Conservation (phyloP, 2,329 filamentous ascomycete genomes). For the Sordariomycetes sp. region DNA sequence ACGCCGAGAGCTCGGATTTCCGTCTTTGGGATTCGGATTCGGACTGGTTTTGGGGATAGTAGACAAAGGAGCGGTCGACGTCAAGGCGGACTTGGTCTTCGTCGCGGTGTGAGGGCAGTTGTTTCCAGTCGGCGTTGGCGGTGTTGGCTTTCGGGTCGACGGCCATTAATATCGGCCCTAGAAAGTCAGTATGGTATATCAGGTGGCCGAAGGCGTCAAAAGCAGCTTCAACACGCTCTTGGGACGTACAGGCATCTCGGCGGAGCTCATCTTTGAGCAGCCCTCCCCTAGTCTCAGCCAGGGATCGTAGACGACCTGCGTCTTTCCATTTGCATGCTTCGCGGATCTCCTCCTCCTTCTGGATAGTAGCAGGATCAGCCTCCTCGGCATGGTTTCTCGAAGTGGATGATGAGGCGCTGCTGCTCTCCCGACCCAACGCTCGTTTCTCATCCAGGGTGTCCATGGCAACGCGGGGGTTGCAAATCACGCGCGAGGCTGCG, state of each 20-base stretch:
- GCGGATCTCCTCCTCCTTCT: conserved; percentile 31
- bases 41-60: conserved; percentile 74
- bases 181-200: not conserved
- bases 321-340: conserved; percentile 52
- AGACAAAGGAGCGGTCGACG: conserved; percentile 92
- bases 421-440: too few relatives aligned
- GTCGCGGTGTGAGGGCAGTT: conserved; percentile 69
- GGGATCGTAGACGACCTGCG: conserved; percentile 41
- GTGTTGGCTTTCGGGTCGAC: conserved; percentile 1
- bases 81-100: conserved; percentile 89
- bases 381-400: too few relatives aligned
- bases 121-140: conserved; percentile 37
- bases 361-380: not conserved
- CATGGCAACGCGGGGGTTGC: too few relatives aligned
- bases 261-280: conserved; percentile 60
- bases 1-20: conserved; percentile 66
- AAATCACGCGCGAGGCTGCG: too few relatives aligned
- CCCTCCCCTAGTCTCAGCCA: conserved; percentile 58
- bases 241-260: conserved; percentile 64
- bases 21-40: conserved; percentile 59
- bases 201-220: not conserved
- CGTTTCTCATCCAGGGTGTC: too few relatives aligned
- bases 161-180: conserved; percentile 9
- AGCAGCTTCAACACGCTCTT: not conserved
- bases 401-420: too few relatives aligned